These are phyloP conservation scores for Leishmania turanica DNA, from an alignment of 208 protist genomes.

Conservation along the genomic window DNA sequence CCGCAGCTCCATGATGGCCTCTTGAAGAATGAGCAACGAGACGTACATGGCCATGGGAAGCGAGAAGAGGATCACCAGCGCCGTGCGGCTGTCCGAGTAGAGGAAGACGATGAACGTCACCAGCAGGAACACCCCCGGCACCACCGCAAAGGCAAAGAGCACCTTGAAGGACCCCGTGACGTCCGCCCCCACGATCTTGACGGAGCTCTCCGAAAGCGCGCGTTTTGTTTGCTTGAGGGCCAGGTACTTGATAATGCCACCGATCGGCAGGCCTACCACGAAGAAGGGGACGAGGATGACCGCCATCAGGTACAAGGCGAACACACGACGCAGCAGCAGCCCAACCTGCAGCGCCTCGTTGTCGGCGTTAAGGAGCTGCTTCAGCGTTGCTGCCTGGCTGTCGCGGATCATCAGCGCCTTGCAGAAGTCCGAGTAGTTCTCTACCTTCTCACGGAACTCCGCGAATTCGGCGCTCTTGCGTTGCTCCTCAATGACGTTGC, in stretches of 20 bases:
- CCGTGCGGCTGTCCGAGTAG: conserved; percentile 68
- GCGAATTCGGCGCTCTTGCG: conserved; percentile 63
- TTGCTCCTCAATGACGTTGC: conserved; percentile 70
- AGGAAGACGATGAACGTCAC: conserved; percentile 63
- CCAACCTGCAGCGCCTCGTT: conserved; percentile 56
- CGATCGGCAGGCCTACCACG: conserved; percentile 79
- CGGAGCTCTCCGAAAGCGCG: conserved; percentile 78
- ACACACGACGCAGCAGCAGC: conserved; percentile 69
- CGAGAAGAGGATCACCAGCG: conserved; percentile 66
- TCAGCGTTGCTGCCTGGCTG: conserved; percentile 85
- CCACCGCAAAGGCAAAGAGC: conserved; percentile 62
- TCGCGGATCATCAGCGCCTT: conserved; percentile 82
- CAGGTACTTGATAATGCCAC: conserved; percentile 58
- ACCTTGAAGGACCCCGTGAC: conserved; percentile 93
- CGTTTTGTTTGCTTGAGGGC: conserved; percentile 54
- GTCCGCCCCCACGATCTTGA: conserved; percentile 91
- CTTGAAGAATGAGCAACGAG: conserved; percentile 83
- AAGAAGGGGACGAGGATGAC: conserved; percentile 87
- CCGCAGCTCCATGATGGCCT: conserved; percentile 82
- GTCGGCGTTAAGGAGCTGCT: conserved; percentile 56
- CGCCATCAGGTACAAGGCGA: conserved; percentile 78
- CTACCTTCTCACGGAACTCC: conserved; percentile 74
- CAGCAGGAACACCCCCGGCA: conserved; percentile 63
- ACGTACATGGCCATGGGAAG: conserved; percentile 93
- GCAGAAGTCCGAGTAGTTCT: conserved; percentile 86